Evolutionary conservation across 495 filamentous ascomycete genomes (phyloP).

Genomic region (Xylaria curta): DNA sequence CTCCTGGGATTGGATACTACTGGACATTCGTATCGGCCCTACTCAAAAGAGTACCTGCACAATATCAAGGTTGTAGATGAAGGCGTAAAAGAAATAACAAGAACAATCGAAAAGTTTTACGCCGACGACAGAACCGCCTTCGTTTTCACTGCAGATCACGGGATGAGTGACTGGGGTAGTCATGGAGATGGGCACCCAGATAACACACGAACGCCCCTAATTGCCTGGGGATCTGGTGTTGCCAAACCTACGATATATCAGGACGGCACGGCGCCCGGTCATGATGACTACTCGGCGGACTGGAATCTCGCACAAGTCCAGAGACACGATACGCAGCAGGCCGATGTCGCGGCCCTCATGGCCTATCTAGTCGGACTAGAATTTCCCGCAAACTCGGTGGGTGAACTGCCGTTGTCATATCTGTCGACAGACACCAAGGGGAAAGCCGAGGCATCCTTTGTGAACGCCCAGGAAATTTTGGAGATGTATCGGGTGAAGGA

Average conservation of each 20-base stretch:
- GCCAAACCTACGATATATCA: constrained; percentile 69
- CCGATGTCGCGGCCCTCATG: constrained; percentile 96
- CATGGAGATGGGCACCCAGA: constrained; percentile 98
- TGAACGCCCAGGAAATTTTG: constrained; percentile 86
- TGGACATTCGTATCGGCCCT: constrained; percentile 87
- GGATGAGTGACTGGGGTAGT: constrained; percentile 98
- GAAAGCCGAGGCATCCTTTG: constrained; percentile 84
- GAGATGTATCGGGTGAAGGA: constrained; percentile 99
- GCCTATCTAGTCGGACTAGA: constrained; percentile 89
- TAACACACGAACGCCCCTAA: constrained; percentile 92
- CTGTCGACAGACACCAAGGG: constrained; percentile 71
- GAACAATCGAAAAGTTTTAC: constrained; percentile 88
- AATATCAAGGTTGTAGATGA: constrained; percentile 95
- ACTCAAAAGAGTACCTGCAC: constrained; percentile 91
- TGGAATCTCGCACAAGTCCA: constrained; percentile 83
- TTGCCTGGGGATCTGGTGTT: constrained; percentile 94
- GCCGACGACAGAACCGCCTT: constrained; percentile 91
- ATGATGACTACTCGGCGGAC: constrained; percentile 91
- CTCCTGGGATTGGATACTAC: constrained; percentile 94
- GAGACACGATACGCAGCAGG: constrained; percentile 91
- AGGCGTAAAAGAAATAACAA: constrained; percentile 81
- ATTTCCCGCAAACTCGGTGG: constrained; percentile 96
- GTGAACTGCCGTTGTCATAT: constrained; percentile 86
- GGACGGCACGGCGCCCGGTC: constrained; percentile 68
- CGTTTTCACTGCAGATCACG: constrained; percentile 97